Evolutionary conservation across 1,284 basidiomycete genomes (phyloP), one percentile per base, ranked within the genome.

Genomic region (Ganoderma meredithae): DNA sequence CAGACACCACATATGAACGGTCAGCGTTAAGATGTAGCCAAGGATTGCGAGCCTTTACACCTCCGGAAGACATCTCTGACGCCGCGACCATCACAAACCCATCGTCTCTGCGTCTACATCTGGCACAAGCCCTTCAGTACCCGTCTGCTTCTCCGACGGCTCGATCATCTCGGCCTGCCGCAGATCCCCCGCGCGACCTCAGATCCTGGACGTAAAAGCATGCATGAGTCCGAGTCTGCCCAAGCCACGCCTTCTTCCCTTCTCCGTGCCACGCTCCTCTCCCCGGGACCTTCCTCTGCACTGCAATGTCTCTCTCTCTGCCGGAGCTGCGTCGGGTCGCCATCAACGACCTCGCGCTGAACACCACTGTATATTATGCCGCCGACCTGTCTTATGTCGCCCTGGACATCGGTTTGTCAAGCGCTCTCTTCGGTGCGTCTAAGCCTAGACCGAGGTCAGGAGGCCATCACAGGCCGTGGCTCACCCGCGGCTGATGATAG

Each of bases 391-490:
- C 58, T 17, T 60, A 60, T 22, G 15, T 40, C 19, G 40, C 39
- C 6, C 58, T 60, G 12, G 22, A 60, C 39, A 25, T 60, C 12
- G 58, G 36, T 27, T 15, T 60, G 39, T 41, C 58, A 5, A 41
- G 58, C 9, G 58, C 22, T 4, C 39, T 60, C 7, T 60, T 60
- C 9, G 58, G 58, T 60, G 39, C 58, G 58, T 43, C 58, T 2
- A 13, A 1, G 44, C n/a, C 36, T 36, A 9, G 7, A 47, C 19
- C n/a, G 8, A 5, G 7, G 19, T 22, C 44, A 1, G n/a, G n/a
- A 8, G 44, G 9, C 9, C 2, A 15, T 19, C 56, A 8, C 36
- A 22, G n/a, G 0, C 6, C 33, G 15, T 19, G 7, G 36, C 36
- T 39, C n/a, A 22, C 6, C 7, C 15, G 44, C 6, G 19, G 36